Percentiles rank a stretch among this genome's conserved stretches.
These are phyloP conservation scores for Tylopilus orsonianus DNA, from an alignment of 1,284 basidiomycete genomes.

Conservation along the genomic window DNA sequence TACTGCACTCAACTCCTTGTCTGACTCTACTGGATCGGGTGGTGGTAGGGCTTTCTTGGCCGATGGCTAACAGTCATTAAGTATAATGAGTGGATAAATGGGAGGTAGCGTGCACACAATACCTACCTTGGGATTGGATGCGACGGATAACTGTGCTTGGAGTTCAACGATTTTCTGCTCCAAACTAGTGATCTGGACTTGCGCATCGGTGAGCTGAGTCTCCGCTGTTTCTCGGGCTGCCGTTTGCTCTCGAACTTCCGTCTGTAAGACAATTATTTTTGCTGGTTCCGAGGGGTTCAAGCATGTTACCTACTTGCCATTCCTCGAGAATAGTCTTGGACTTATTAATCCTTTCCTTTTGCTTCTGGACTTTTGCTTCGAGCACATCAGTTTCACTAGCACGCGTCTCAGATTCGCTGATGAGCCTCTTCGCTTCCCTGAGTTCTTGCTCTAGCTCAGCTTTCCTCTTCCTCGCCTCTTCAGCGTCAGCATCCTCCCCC, in stretches of 20 bases:
- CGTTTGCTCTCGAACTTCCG: conserved; percentile 37
- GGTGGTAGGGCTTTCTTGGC: conserved; percentile 16
- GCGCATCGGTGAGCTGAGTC: conserved; percentile 30
- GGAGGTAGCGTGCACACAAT: background rate
- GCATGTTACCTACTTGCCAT: conserved; percentile 41
- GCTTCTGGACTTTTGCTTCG: conserved; percentile 39
- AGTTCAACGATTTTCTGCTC: conserved; percentile 45
- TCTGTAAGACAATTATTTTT: conserved; percentile 27
- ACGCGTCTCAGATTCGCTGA: conserved; percentile 41
- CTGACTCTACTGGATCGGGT: conserved; percentile 6
- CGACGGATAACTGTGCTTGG: conserved; percentile 40
- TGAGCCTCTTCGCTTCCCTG: conserved; percentile 45
- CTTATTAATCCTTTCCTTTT: conserved; percentile 44
- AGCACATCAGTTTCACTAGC: conserved; percentile 18
- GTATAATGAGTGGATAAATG: background rate
- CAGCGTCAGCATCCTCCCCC: conserved; percentile 58
- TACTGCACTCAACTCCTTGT: conserved; percentile 9
- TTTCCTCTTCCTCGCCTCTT: conserved; percentile 52
- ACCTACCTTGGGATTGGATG: conserved; percentile 24
- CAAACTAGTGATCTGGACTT: conserved; percentile 35
- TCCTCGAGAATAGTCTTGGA: conserved; percentile 41
- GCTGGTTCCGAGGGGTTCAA: background rate
- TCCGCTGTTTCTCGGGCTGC: conserved; percentile 33
- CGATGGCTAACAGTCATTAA: conserved; percentile 12
- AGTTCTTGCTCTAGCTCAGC: conserved; percentile 57